These are phyloP conservation scores for Alternaria sp. DNA, from an alignment of 2,329 filamentous ascomycete genomes.

Conservation along the genomic window DNA sequence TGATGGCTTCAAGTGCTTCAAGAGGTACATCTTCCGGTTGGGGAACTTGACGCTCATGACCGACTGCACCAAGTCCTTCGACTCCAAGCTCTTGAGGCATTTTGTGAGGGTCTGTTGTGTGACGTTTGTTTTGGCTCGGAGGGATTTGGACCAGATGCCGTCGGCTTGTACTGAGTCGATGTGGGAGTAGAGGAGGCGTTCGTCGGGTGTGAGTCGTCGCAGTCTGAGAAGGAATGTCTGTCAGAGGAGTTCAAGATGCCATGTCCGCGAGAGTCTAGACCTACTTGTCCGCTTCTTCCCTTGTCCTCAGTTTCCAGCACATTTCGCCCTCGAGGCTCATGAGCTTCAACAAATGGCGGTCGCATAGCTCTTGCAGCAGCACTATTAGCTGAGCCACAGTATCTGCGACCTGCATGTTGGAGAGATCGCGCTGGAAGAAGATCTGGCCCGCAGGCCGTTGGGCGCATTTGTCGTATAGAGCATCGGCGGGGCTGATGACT, in stretches of 20 bases:
- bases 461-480: conserved; percentile 49
- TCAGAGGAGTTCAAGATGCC: conserved; percentile 12
- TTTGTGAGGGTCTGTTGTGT: conserved; percentile 83
- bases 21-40: conserved; percentile 95
- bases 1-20: conserved; percentile 79
- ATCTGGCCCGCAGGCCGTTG: conserved; percentile 42
- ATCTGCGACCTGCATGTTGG: conserved; percentile 45
- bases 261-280: background rate
- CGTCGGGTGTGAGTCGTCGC: conserved; percentile 64
- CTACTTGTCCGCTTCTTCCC: conserved; percentile 47
- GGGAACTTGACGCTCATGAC: conserved; percentile 93
- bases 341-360: conserved; percentile 46
- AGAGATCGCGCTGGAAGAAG: conserved; percentile 50
- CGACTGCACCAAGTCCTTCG: conserved; percentile 80
- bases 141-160: conserved; percentile 88
- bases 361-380: conserved; percentile 43
- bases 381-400: conserved; percentile 40
- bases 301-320: conserved; percentile 47
- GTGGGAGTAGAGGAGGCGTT: conserved; percentile 84
- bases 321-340: conserved; percentile 44
- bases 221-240: conserved; percentile 34
- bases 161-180: conserved; percentile 85
- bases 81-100: conserved; percentile 81
- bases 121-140: conserved; percentile 80
- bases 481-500: conserved; percentile 32